phyloP scores from a whole-genome alignment of 2,329 filamentous ascomycete species.

The Nothomitra cinnamomea region DNA sequence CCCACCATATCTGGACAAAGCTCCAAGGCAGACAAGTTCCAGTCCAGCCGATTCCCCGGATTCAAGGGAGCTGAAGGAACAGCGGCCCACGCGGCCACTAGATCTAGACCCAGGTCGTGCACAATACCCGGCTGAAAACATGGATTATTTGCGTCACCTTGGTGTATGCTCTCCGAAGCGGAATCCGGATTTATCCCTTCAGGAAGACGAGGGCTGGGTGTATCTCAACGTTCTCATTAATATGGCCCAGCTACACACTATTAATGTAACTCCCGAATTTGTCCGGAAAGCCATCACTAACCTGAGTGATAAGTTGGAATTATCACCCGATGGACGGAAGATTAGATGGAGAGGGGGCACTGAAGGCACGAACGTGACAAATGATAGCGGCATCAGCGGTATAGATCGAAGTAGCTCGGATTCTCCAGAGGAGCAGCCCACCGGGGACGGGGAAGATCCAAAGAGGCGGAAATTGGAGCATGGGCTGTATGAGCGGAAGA shows the following conservation, averaged over 20 bases:
- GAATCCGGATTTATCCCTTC: constrained; percentile 32
- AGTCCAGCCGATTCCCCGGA: not conserved
- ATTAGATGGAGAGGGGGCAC: constrained; percentile 61
- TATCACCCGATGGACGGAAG: constrained; percentile 62
- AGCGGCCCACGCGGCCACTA: constrained; percentile 58
- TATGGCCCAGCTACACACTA: constrained; percentile 69
- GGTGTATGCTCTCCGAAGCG: constrained; percentile 46
- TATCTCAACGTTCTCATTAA: constrained; percentile 68
- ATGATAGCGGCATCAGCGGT: constrained; percentile 33
- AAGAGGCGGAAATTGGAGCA: not conserved
- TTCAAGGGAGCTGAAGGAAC: constrained; percentile 33
- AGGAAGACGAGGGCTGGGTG: constrained; percentile 60
- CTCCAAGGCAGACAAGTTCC: not conserved
- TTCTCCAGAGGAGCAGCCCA: constrained; percentile 33
- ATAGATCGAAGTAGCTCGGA: constrained; percentile 24
- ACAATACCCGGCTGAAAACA: constrained; percentile 59
- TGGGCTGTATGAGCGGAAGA: not conserved
- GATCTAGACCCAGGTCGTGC: constrained; percentile 66
- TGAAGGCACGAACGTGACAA: constrained; percentile 47
- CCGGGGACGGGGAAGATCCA: constrained; percentile 24
- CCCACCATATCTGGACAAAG: not conserved
- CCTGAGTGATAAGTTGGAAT: constrained; percentile 57
- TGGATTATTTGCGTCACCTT: constrained; percentile 62
- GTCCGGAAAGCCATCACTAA: constrained; percentile 54
- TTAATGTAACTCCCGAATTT: constrained; percentile 66